Percentiles rank a stretch among this genome's conserved stretches.
These are phyloP conservation scores for Russula brevipes DNA, from an alignment of 768 basidiomycete species.

Conservation along the genomic window DNA sequence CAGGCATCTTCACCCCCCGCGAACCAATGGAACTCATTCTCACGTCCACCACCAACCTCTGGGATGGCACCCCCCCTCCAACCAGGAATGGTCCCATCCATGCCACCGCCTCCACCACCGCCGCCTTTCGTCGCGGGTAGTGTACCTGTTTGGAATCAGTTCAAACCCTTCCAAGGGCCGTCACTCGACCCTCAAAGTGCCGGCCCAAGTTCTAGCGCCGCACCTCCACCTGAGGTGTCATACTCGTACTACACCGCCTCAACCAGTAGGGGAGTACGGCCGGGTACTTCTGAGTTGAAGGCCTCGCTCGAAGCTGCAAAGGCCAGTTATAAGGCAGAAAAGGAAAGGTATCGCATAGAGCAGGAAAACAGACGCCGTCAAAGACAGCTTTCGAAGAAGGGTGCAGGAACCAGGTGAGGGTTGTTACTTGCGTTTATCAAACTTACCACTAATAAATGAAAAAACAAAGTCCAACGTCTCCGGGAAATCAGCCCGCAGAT, in stretches of 20 bases:
- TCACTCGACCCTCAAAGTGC: not conserved
- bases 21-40: not conserved
- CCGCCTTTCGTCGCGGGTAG: not conserved
- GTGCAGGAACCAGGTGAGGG: slow-evolving; percentile 10
- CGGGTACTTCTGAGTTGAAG: slow-evolving; percentile 24
- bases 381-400: slow-evolving; percentile 2
- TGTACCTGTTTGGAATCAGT: slow-evolving; percentile 20
- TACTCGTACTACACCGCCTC: slow-evolving; percentile 24
- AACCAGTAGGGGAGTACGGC: slow-evolving; percentile 4
- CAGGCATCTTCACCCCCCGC: not conserved
- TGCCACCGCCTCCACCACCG: not conserved
- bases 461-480: slow-evolving; percentile 16
- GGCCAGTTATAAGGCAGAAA: slow-evolving; percentile 58
- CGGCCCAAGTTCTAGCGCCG: not conserved
- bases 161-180: slow-evolving; percentile 17
- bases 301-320: slow-evolving; percentile 58
- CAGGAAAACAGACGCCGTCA: slow-evolving; percentile 39
- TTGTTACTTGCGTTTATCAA: not conserved
- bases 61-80: not conserved
- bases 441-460: not conserved
- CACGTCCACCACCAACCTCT: not conserved
- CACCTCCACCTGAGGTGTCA: slow-evolving; percentile 22
- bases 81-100: not conserved
- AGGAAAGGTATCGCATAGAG: slow-evolving; percentile 61
- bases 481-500: not conserved